These are phyloP conservation scores for Pseudocercospora pini-densiflorae DNA, from an alignment of 2,329 filamentous ascomycete genomes.

Conservation along the genomic window DNA sequence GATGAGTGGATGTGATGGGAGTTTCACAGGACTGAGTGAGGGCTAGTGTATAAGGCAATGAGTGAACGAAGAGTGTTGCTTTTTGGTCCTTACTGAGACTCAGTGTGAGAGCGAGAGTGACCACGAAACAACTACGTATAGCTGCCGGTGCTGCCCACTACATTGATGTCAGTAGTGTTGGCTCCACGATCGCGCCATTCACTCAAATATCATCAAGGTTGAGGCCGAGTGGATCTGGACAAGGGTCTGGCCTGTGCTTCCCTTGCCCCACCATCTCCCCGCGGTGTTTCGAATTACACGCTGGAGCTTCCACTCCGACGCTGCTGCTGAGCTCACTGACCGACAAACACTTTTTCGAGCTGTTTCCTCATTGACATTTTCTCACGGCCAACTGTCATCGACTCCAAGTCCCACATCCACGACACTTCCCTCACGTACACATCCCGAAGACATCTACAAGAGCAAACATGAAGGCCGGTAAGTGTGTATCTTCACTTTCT, in stretches of 20 bases:
- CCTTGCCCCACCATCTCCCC: background rate
- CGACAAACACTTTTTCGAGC: slow-evolving; percentile 8
- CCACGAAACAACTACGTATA: background rate
- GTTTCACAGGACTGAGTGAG: background rate
- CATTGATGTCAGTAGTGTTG: background rate
- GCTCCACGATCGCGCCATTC: background rate
- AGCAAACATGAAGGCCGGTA: slow-evolving; percentile 38
- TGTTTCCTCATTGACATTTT: slow-evolving; percentile 14
- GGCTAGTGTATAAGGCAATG: background rate
- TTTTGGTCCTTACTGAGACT: background rate
- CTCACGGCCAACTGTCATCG: slow-evolving; percentile 15
- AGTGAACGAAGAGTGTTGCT: background rate
- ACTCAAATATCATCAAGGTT: background rate
- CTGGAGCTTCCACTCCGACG: background rate
- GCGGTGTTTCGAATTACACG: background rate
- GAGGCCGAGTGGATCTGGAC: background rate
- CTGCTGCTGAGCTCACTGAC: background rate
- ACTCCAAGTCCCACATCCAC: slow-evolving; percentile 8
- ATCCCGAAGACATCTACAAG: slow-evolving; percentile 11
- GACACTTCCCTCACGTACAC: slow-evolving; percentile 13
- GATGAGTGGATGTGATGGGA: background rate
- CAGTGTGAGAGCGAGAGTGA: background rate
- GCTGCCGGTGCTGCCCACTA: background rate
- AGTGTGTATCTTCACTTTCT: slow-evolving; percentile 16
- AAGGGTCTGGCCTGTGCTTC: background rate